These are phyloP conservation scores for Diaporthe longicolla DNA, from an alignment of 2,329 filamentous ascomycete genomes.

Conservation along the genomic window DNA sequence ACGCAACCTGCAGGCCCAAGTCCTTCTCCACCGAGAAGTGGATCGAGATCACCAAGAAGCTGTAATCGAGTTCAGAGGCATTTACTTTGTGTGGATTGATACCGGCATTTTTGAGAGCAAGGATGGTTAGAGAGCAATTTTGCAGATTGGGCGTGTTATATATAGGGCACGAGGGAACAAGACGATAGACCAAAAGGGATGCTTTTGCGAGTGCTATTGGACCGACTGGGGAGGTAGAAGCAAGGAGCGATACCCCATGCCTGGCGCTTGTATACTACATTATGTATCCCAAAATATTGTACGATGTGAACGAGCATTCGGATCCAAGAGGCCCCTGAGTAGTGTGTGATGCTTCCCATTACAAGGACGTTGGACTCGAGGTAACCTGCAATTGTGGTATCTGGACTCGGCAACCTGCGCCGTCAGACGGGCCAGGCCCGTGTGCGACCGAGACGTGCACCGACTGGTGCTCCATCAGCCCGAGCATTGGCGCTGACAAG, in stretches of 20 bases:
- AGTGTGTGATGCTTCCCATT: neutral
- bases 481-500: slow-evolving; percentile 29
- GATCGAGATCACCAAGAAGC: slow-evolving; percentile 91
- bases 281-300: slow-evolving; percentile 39
- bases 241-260: slow-evolving; percentile 42
- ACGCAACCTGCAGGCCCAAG: slow-evolving; percentile 74
- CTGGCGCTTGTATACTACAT: slow-evolving; percentile 43
- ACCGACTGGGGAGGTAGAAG: slow-evolving; percentile 42
- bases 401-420: neutral
- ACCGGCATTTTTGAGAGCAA: slow-evolving; percentile 27
- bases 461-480: neutral
- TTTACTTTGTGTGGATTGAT: slow-evolving; percentile 20
- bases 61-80: slow-evolving; percentile 70
- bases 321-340: neutral
- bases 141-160: slow-evolving; percentile 46
- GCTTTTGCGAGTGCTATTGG: slow-evolving; percentile 37
- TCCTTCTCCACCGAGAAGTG: slow-evolving; percentile 98
- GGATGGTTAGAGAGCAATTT: slow-evolving; percentile 45
- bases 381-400: neutral
- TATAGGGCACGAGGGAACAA: slow-evolving; percentile 50
- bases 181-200: slow-evolving; percentile 47
- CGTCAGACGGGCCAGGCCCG: too few species aligned
- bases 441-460: slow-evolving; percentile 3
- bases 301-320: slow-evolving; percentile 33
- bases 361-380: neutral